Evolutionary conservation across 768 basidiomycete genomes (phyloP), one percentile per base, ranked within the genome.

Genomic region (Pleurotus sapidus): DNA sequence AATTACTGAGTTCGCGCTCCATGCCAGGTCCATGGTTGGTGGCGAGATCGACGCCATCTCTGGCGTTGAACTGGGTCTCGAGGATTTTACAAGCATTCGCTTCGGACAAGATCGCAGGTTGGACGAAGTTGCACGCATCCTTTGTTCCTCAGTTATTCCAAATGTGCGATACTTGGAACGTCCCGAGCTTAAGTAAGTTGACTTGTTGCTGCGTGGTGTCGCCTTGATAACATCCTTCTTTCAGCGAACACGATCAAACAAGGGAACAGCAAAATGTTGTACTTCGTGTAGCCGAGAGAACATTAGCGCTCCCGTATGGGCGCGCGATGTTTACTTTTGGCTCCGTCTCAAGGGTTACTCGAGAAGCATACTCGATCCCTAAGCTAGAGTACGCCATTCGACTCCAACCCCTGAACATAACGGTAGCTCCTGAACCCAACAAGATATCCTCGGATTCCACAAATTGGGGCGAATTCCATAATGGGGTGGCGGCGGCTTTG

Each of bases 391-490:
- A 83, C 64, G 76, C 82, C 24, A 80, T 93, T 60, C 84, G 86
- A 20, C 70, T 93, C 14, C 88, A 89, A 60, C 93, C 92, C 4
- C 73, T 85, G 53, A 91, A 90, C 64, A 70, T 85, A 38, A 75
- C 78, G 7, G 79, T 87, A 30, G 69, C 80, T 14, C 84, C 87
- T 0, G 91, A 93, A 57, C 67, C 77, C n/a, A 86, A 87, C 17
- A 90, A 92, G 68, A 82, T 94, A 58, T 77, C 82, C 0, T 63
- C 72, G 0, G 95, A 98, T 43, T 87, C 86, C 27, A 71, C 84
- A 4, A 82, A 79, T 51, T 99, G 96, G 97, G 94, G 92, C n/a
- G 91, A 95, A 59, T 99, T 99, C 72, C 95, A 98, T 71, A 95
- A 96, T 60, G 97, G 97, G 8, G 96, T 97, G 0, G 93, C 94